Conservation (phyloP, 2,329 filamentous ascomycete species). For the Alternaria novae-zelandiae region DNA sequence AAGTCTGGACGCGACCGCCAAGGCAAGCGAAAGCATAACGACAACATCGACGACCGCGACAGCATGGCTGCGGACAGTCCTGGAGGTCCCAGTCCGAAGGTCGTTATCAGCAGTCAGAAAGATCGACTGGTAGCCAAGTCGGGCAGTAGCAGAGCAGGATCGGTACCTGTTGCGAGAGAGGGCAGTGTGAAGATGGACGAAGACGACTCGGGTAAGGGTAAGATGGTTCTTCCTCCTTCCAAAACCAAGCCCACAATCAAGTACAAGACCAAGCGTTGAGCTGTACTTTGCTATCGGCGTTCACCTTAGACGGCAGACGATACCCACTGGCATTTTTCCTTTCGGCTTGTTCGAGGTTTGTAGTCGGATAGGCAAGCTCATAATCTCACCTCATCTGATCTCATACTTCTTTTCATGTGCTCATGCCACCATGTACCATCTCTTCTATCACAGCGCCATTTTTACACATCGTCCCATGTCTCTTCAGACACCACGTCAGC, state of each 20-base stretch:
- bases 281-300: conserved; percentile 9
- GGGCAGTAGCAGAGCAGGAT: conserved; percentile 49
- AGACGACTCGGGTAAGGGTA: conserved; percentile 54
- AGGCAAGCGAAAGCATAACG: conserved; percentile 47
- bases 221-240: conserved; percentile 43
- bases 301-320: conserved; percentile 23
- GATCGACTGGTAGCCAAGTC: conserved; percentile 50
- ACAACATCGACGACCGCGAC: conserved; percentile 46
- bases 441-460: not conserved
- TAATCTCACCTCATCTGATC: conserved; percentile 18
- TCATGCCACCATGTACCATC: conserved; percentile 11
- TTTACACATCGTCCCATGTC: not conserved
- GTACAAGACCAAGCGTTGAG: conserved; percentile 26
- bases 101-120: conserved; percentile 39
- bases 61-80: conserved; percentile 49
- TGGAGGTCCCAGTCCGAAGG: conserved; percentile 44
- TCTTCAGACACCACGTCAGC: not conserved
- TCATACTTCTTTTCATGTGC: conserved; percentile 17
- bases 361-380: conserved; percentile 27
- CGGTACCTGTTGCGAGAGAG: conserved; percentile 55
- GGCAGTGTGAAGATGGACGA: conserved; percentile 58
- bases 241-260: conserved; percentile 19
- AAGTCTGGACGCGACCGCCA: conserved; percentile 47
- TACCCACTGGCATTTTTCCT: conserved; percentile 23
- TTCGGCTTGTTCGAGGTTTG: conserved; percentile 25